These are phyloP conservation scores for Eucalyptus polybractea DNA, from an alignment of 345 rosid species.

Conservation along the genomic window DNA sequence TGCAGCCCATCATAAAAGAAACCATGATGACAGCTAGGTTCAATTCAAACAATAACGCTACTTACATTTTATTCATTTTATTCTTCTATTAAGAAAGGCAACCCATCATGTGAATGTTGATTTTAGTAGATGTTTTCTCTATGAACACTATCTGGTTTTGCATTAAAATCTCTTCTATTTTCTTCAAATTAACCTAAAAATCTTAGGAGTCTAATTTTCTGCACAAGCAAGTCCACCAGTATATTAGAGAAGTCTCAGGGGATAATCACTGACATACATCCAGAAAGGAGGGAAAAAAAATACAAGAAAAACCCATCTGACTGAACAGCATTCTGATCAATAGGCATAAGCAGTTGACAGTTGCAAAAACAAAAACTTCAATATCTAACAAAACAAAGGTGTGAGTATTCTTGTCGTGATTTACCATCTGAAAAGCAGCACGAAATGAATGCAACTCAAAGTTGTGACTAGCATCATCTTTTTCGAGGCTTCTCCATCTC, in stretches of 20 bases:
- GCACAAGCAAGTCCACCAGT: not conserved
- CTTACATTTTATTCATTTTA: not conserved
- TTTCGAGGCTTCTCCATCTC: constrained; percentile 67
- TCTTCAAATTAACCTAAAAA: not conserved
- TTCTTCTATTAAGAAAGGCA: not conserved
- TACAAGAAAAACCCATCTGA: not conserved
- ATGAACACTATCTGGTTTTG: not conserved
- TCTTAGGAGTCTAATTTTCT: not conserved
- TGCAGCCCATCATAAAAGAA: not conserved
- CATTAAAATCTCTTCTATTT: not conserved
- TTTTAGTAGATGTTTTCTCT: not conserved
- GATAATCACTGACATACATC: not conserved
- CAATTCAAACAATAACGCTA: not conserved
- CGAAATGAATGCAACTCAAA: constrained; percentile 88
- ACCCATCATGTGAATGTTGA: not conserved
- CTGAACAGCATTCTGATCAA: not conserved
- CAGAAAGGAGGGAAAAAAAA: not conserved
- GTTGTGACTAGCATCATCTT: constrained; percentile 69
- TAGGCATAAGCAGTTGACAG: not conserved
- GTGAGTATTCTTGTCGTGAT: not conserved
- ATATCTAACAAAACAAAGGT: not conserved
- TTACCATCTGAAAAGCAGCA: constrained; percentile 93
- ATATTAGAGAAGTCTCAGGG: not conserved
- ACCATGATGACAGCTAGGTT: not conserved
- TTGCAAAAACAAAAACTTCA: not conserved